Evolutionary conservation across 352 stramenopile genomes (phyloP).

Genomic region (Phytopythium helicoides): DNA sequence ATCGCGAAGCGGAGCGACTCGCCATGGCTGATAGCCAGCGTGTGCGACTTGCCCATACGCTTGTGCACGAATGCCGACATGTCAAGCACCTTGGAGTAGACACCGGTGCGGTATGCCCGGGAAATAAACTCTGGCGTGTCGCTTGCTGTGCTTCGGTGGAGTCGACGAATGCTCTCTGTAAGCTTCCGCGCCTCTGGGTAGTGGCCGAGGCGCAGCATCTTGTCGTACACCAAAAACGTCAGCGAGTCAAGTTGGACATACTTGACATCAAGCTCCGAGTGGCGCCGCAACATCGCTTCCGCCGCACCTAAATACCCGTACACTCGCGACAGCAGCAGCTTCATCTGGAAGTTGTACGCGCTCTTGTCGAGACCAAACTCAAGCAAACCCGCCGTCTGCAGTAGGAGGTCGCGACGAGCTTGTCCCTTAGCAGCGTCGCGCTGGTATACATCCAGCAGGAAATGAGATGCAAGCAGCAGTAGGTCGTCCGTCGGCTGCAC

Average conservation of each 20-base stretch:
- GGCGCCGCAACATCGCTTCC: conserved; percentile 57
- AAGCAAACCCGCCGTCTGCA: conserved; percentile 54
- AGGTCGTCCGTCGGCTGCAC: conserved; percentile 85
- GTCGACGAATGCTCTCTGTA: conserved; percentile 37
- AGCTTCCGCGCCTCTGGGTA: conserved; percentile 53
- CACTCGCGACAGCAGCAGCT: conserved; percentile 76
- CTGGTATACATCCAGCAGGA: conserved; percentile 71
- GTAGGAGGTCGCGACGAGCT: conserved; percentile 29
- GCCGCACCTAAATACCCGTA: conserved; percentile 74
- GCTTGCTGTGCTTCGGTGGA: conserved; percentile 53
- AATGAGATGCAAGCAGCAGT: conserved; percentile 67
- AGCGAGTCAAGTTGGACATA: conserved; percentile 85
- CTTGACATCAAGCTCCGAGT: conserved; percentile 82
- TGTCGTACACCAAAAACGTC: conserved; percentile 82
- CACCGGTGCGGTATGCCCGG: conserved; percentile 73
- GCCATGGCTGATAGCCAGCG: conserved; percentile 57
- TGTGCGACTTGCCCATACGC: conserved; percentile 76
- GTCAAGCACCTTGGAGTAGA: conserved; percentile 83
- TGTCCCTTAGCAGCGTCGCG: conserved; percentile 14
- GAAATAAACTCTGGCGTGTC: conserved; percentile 84
- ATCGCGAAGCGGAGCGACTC: conserved; percentile 62
- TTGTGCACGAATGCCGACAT: conserved; percentile 78
- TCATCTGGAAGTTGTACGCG: conserved; percentile 91
- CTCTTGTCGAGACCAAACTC: conserved; percentile 79
- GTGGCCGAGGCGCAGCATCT: conserved; percentile 62